Evolutionary conservation across 2,329 filamentous ascomycete genomes (phyloP).

Genomic region (Karstenula rhodostoma): DNA sequence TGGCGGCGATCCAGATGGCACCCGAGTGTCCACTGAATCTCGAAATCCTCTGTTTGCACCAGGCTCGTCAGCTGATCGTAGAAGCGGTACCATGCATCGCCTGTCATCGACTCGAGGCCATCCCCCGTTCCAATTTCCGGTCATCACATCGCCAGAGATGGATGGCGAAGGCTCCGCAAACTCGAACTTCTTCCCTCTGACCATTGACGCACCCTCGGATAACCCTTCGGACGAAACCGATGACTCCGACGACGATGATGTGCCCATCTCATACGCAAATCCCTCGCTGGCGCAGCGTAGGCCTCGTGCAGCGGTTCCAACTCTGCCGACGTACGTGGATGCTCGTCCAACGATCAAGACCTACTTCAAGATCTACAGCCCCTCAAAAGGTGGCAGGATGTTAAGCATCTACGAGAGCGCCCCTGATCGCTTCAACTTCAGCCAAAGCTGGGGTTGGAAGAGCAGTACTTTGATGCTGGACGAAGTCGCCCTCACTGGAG

Average conservation of each 20-base stretch:
- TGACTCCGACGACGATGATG: conserved; percentile 35
- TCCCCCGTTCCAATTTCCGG: conserved; percentile 26
- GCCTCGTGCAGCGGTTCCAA: conserved; percentile 39
- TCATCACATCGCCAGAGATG: conserved; percentile 24
- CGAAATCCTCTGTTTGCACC: conserved; percentile 34
- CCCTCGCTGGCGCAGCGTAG: conserved; percentile 34
- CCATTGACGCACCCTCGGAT: conserved; percentile 28
- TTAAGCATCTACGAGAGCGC: conserved; percentile 66
- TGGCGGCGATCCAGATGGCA: conserved; percentile 54
- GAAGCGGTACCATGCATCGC: conserved; percentile 25
- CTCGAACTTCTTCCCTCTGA: conserved; percentile 31
- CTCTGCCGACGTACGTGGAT: conserved; percentile 64
- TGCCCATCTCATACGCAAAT: conserved; percentile 37
- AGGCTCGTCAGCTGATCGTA: conserved; percentile 29
- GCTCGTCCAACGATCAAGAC: conserved; percentile 65
- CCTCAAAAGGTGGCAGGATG: conserved; percentile 65
- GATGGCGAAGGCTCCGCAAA: conserved; percentile 25
- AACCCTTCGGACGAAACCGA: conserved; percentile 37
- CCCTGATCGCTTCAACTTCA: conserved; percentile 67
- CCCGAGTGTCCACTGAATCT: conserved; percentile 37
- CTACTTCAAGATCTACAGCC: conserved; percentile 70
- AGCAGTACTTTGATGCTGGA: conserved; percentile 66
- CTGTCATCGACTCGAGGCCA: conserved; percentile 22
- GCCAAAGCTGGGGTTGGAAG: conserved; percentile 69
- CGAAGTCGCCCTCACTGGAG: conserved; percentile 46